These are phyloP conservation scores for Neonectria faginata DNA, from an alignment of 2,329 filamentous ascomycete species.

Conservation along the genomic window DNA sequence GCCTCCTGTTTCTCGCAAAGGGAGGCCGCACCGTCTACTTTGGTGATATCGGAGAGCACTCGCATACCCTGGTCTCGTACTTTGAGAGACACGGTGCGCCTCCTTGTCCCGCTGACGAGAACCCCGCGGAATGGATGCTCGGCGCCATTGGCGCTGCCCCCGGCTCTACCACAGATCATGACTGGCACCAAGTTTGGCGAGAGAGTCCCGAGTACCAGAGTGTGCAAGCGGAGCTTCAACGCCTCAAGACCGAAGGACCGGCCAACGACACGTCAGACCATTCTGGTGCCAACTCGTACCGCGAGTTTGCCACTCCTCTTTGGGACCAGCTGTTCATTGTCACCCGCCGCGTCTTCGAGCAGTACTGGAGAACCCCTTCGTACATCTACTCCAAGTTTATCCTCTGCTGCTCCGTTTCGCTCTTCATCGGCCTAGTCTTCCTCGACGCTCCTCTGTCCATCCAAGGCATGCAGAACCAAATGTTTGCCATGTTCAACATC, in stretches of 20 bases:
- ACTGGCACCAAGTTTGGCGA: conserved; percentile 44
- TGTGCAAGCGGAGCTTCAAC: conserved; percentile 65
- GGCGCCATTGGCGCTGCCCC: conserved; percentile 43
- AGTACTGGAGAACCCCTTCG: conserved; percentile 90
- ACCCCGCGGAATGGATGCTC: conserved; percentile 47
- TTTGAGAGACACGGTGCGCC: conserved; percentile 39
- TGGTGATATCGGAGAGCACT: conserved; percentile 44
- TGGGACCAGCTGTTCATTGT: conserved; percentile 74
- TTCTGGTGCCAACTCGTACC: conserved; percentile 60
- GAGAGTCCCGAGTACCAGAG: conserved; percentile 61
- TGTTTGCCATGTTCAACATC: conserved; percentile 88
- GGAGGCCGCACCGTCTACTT: conserved; percentile 45
- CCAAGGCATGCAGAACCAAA: conserved; percentile 87
- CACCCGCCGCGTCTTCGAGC: conserved; percentile 81
- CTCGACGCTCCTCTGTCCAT: conserved; percentile 76
- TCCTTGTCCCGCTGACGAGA: conserved; percentile 37
- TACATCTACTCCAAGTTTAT: conserved; percentile 88
- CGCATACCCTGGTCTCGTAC: conserved; percentile 37
- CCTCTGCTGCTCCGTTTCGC: conserved; percentile 72
- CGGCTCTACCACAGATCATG: conserved; percentile 37
- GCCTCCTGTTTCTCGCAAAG: conserved; percentile 61
- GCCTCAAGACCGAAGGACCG: conserved; percentile 64
- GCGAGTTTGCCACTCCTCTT: conserved; percentile 86
- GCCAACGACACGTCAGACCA: conserved; percentile 48
- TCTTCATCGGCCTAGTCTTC: conserved; percentile 88